Conservation (phyloP, 495 filamentous ascomycete genomes). For the Aspergillus biplanus region DNA sequence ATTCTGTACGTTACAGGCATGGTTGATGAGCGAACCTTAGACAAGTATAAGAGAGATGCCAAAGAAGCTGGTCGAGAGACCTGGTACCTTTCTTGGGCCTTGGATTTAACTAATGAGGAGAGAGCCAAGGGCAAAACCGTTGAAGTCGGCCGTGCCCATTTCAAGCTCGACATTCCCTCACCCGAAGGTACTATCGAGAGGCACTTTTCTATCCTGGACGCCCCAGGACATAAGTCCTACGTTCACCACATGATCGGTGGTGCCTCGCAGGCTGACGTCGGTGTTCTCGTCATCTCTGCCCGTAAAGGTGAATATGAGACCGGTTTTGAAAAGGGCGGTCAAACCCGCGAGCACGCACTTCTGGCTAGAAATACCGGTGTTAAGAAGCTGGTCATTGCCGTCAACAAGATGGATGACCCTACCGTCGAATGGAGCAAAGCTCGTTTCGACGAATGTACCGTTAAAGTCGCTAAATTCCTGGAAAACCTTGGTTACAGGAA, state of each 20-base stretch:
- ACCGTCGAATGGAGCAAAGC: conserved; percentile 95
- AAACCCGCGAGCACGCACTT: conserved; percentile 96
- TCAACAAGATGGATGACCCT: conserved; percentile 99
- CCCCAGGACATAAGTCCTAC: conserved; percentile 94
- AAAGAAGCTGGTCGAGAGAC: conserved; percentile 95
- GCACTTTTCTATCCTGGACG: conserved; percentile 90
- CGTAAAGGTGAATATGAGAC: conserved; percentile 99
- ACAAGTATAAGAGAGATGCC: conserved; percentile 95
- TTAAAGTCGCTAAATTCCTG: conserved; percentile 85
- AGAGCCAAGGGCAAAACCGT: conserved; percentile 97
- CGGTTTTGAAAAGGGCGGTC: conserved; percentile 98
- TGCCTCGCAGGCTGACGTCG: conserved; percentile 94
- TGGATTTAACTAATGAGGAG: conserved; percentile 96
- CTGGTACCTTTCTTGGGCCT: conserved; percentile 98
- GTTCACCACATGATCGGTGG: conserved; percentile 97
- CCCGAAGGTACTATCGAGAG: conserved; percentile 45
- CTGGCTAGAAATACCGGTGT: conserved; percentile 98
- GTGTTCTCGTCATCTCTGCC: conserved; percentile 93
- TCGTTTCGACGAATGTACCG: conserved; percentile 88
- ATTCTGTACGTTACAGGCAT: conserved; percentile 94
- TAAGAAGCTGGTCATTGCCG: conserved; percentile 86
- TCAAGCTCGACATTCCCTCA: conserved; percentile 81
- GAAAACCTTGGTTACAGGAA: conserved; percentile 94
- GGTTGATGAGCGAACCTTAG: conserved; percentile 97
- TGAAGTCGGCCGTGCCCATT: conserved; percentile 94